phyloP scores from a whole-genome alignment of 2,329 filamentous ascomycete genomes.

The Colletotrichum liriopes region DNA sequence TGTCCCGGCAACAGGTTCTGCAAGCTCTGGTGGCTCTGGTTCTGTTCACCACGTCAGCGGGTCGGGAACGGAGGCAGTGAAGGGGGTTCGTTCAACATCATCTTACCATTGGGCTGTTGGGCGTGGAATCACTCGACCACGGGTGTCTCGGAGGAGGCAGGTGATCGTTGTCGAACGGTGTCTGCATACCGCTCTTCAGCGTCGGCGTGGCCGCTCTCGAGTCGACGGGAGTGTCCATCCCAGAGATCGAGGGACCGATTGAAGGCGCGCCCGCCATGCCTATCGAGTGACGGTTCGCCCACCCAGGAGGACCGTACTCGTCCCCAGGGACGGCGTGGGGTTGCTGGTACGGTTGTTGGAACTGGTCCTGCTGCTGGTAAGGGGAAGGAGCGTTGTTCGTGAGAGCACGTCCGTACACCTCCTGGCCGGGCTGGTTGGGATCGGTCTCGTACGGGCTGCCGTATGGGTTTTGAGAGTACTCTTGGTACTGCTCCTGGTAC shows the following conservation, averaged over 20 bases:
- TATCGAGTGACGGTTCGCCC: constrained; percentile 40
- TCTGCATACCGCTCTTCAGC: constrained; percentile 49
- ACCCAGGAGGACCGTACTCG: constrained; percentile 41
- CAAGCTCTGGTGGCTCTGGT: constrained; percentile 60
- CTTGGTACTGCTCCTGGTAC: constrained; percentile 43
- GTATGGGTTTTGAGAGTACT: constrained; percentile 46
- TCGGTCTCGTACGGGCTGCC: constrained; percentile 45
- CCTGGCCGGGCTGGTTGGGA: constrained; percentile 46
- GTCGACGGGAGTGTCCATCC: constrained; percentile 44
- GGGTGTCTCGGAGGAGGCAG: constrained; percentile 36
- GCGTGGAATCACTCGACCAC: constrained; percentile 42
- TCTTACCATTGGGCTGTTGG: constrained; percentile 49
- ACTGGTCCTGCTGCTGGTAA: constrained; percentile 33
- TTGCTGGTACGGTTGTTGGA: constrained; percentile 13
- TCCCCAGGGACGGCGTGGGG: constrained; percentile 31
- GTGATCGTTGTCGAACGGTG: constrained; percentile 46
- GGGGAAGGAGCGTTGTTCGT: constrained; percentile 35
- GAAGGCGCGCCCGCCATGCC: constrained; percentile 39
- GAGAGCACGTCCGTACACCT: constrained; percentile 34
- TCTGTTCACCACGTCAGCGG: constrained; percentile 48
- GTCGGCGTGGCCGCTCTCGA: constrained; percentile 51
- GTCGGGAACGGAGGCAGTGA: too few species aligned
- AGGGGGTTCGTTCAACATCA: too few species aligned
- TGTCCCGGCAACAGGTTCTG: constrained; percentile 56
- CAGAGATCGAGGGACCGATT: constrained; percentile 39